Conservation (phyloP, 2,329 filamentous ascomycete species). For the Aspergillus latus region DNA sequence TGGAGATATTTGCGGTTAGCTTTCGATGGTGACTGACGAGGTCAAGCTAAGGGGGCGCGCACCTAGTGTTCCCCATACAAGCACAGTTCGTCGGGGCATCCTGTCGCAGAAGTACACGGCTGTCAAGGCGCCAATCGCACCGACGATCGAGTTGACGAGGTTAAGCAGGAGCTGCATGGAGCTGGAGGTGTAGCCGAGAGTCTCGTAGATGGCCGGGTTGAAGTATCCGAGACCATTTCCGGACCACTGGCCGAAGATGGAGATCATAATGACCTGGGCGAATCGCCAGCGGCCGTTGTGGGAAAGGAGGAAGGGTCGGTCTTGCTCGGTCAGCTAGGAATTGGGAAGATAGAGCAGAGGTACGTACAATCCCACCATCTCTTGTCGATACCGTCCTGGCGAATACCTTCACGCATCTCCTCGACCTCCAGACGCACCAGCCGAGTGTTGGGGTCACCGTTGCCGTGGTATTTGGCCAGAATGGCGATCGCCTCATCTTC, state of each 20-base stretch:
- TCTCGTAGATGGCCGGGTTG: slow-evolving; percentile 50
- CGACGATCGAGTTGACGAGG: slow-evolving; percentile 11
- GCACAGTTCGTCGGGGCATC: slow-evolving; percentile 50
- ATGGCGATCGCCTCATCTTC: slow-evolving; percentile 25
- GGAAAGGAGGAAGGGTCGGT: slow-evolving; percentile 47
- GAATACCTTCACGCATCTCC: slow-evolving; percentile 41
- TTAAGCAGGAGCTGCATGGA: slow-evolving; percentile 49
- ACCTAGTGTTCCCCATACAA: slow-evolving; percentile 47
- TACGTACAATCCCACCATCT: slow-evolving; percentile 49
- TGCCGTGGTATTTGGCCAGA: slow-evolving; percentile 29
- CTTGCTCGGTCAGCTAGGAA: slow-evolving; percentile 19
- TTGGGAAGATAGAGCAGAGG: neutral
- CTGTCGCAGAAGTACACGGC: slow-evolving; percentile 48
- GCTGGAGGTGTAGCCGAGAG: slow-evolving; percentile 15
- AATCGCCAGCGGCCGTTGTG: slow-evolving; percentile 52
- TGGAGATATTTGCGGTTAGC: neutral
- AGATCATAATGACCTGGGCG: slow-evolving; percentile 52
- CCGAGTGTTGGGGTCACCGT: slow-evolving; percentile 26
- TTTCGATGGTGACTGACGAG: neutral
- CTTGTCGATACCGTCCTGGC: slow-evolving; percentile 50
- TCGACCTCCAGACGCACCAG: slow-evolving; percentile 29
- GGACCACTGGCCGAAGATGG: slow-evolving; percentile 54
- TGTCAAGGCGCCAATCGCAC: slow-evolving; percentile 24
- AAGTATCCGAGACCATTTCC: slow-evolving; percentile 55
- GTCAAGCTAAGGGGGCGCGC: neutral